A percentile compares a stretch with the other conserved stretches of the same genome.
These are phyloP conservation scores for Quercus mongolica DNA, from an alignment of 306 rosid genomes.

Conservation along the genomic window DNA sequence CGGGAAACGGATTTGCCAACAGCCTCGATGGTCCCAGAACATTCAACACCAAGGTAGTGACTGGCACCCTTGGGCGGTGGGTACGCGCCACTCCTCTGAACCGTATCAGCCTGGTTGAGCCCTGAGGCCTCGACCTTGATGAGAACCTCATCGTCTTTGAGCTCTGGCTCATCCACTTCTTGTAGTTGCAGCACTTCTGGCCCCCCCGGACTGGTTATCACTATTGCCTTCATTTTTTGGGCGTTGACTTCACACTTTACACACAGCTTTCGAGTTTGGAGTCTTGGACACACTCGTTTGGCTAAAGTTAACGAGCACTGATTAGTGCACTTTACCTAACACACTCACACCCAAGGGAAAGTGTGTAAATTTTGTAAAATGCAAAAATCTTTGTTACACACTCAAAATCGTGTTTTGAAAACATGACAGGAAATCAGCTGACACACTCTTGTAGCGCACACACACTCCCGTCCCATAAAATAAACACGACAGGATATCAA, in stretches of 20 bases:
- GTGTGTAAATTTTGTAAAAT: too few species aligned
- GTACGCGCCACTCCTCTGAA: constrained; percentile 66
- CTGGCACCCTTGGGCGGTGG: constrained; percentile 83
- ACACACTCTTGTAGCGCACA: too few species aligned
- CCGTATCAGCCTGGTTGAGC: constrained; percentile 71
- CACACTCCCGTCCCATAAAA: too few species aligned
- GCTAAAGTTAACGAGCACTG: too few species aligned
- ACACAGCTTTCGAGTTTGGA: too few species aligned
- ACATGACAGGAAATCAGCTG: too few species aligned
- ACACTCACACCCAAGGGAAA: too few species aligned
- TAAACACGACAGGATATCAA: too few species aligned
- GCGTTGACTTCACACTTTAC: not conserved
- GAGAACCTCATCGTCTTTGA: constrained; percentile 68
- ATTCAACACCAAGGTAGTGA: constrained; percentile 73
- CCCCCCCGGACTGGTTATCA: constrained; percentile 58
- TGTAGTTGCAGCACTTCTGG: constrained; percentile 72
- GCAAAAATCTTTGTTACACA: too few species aligned
- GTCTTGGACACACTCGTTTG: too few species aligned
- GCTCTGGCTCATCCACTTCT: constrained; percentile 60
- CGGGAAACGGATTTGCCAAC: constrained; percentile 59
- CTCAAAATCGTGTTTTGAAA: too few species aligned
- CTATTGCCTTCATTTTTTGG: constrained; percentile 69
- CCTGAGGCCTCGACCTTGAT: constrained; percentile 73
- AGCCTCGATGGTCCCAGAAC: constrained; percentile 70
- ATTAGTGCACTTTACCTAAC: too few species aligned